Conservation (phyloP, 2,329 filamentous ascomycete species). For the Ilyonectria destructans region DNA sequence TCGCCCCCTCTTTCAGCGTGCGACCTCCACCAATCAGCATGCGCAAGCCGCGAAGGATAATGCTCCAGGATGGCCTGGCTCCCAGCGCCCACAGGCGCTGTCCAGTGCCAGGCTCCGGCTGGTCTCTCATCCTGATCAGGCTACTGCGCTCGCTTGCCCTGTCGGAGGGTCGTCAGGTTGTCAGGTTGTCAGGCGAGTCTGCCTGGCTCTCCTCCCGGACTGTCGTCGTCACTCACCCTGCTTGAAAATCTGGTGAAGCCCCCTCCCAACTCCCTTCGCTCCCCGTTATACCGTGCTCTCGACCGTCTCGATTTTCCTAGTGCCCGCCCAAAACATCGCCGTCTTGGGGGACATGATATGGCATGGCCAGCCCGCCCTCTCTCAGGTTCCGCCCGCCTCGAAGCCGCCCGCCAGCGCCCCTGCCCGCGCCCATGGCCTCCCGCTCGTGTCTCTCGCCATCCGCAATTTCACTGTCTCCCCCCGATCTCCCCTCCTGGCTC, state of each 20-base stretch:
- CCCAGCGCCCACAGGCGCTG: constrained; percentile 3
- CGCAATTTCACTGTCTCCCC: constrained; percentile 48
- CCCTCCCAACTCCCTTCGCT: constrained; percentile 48
- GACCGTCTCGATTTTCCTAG: constrained; percentile 41
- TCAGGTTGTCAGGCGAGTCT: constrained; percentile 35
- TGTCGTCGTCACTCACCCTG: constrained; percentile 46
- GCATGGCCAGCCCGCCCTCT: constrained; percentile 19
- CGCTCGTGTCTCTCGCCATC: constrained; percentile 45
- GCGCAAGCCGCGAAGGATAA: background rate
- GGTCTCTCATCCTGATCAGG: constrained; percentile 9
- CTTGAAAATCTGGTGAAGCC: constrained; percentile 52
- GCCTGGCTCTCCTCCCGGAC: constrained; percentile 41
- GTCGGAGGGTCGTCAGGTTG: constrained; percentile 11
- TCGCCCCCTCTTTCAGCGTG: constrained; percentile 29
- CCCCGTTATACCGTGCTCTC: constrained; percentile 46
- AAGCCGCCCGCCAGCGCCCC: constrained; percentile 37
- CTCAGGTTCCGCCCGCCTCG: constrained; percentile 36
- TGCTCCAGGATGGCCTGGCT: background rate
- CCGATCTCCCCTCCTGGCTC: constrained; percentile 37
- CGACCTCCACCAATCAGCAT: constrained; percentile 17
- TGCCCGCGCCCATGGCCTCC: constrained; percentile 41
- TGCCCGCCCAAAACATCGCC: constrained; percentile 42
- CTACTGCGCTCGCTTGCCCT: constrained; percentile 11
- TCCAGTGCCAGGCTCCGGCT: background rate
- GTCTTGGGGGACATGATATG: constrained; percentile 35